phyloP scores from a whole-genome alignment of 139 green algal species.

The Dunaliella primolecta region DNA sequence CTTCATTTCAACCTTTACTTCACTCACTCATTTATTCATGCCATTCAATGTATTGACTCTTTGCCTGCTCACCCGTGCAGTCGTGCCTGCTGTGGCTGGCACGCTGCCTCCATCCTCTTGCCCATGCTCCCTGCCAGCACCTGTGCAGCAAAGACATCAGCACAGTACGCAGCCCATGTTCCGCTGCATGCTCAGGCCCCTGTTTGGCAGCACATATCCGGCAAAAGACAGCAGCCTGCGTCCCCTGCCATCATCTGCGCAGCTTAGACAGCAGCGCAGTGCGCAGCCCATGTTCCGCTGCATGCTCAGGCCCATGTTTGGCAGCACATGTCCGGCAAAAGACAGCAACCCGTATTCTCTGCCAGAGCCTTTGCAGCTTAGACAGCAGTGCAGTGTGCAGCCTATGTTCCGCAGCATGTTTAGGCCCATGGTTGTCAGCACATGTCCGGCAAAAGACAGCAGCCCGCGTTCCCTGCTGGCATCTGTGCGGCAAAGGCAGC shows the following conservation, averaged over 20 bases:
- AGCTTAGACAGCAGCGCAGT: not conserved
- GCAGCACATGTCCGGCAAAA: too few species aligned
- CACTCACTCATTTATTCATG: too few species aligned
- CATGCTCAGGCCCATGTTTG: not conserved
- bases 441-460: too few species aligned
- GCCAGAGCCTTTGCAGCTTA: constrained; percentile 63
- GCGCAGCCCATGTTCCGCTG: not conserved
- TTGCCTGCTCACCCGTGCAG: not conserved
- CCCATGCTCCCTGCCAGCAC: constrained; percentile 66
- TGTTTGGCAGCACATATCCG: too few species aligned
- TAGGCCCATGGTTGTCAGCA: too few species aligned
- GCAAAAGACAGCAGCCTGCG: too few species aligned
- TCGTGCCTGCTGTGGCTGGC: constrained; percentile 62
- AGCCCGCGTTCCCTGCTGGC: constrained; percentile 59
- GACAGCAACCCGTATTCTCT: constrained; percentile 52
- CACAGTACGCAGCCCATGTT: not conserved
- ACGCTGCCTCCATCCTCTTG: constrained; percentile 44
- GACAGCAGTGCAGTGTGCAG: not conserved
- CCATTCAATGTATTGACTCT: too few species aligned
- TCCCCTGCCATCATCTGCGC: constrained; percentile 71
- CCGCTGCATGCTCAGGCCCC: not conserved
- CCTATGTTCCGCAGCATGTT: not conserved
- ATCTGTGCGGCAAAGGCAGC: constrained; percentile 48
- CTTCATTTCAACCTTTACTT: too few species aligned
- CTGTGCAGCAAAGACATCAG: constrained; percentile 36